These are phyloP conservation scores for Forsythia viridissima DNA, from an alignment of 257 asterid species.

Conservation along the genomic window DNA sequence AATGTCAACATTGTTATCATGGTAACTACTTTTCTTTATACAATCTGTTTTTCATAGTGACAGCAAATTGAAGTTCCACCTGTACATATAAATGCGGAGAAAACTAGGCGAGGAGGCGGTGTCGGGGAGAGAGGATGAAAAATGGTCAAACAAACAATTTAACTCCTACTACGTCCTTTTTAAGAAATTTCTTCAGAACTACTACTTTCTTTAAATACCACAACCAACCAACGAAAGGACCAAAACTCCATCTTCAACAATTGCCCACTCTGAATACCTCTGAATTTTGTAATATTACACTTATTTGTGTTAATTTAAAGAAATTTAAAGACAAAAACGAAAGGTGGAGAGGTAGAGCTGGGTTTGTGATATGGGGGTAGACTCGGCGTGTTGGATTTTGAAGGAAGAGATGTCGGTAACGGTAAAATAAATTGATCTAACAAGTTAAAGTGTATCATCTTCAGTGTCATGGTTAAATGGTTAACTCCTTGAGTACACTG, in stretches of 20 bases:
- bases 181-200: not conserved
- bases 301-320: not conserved
- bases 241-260: too few relatives aligned
- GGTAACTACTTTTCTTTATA: not conserved
- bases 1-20: constrained; percentile 1
- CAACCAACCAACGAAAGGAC: not conserved
- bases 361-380: not conserved
- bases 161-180: too few relatives aligned
- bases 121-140: too few relatives aligned
- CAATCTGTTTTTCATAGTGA: not conserved
- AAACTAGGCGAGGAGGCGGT: too few relatives aligned
- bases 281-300: too few relatives aligned
- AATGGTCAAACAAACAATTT: too few relatives aligned
- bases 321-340: not conserved
- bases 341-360: not conserved
- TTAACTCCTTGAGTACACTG: not conserved
- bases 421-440: not conserved
- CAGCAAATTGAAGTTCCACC: not conserved
- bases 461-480: not conserved
- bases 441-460: not conserved
- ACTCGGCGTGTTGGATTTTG: not conserved
- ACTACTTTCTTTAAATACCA: not conserved
- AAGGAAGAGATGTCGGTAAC: not conserved
- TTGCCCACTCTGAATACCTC: too few relatives aligned
- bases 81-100: too few relatives aligned